phyloP scores from a whole-genome alignment of 352 stramenopile genomes.

The Phytophthora citricola region DNA sequence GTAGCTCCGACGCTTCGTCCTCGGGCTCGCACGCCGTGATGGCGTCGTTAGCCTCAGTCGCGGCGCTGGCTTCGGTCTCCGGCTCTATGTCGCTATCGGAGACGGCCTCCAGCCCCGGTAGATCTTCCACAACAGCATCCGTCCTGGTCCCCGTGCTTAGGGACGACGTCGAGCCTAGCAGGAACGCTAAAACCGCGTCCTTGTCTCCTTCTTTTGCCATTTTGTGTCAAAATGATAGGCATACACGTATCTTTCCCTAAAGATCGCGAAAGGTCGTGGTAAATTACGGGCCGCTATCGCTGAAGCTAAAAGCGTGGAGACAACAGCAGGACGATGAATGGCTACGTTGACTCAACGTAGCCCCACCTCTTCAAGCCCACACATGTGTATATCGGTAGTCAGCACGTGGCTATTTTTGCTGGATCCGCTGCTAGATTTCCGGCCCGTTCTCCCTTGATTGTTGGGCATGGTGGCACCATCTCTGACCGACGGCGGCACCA shows the following conservation, averaged over 20 bases:
- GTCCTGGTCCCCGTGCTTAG: neutral
- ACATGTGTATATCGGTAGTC: constrained; percentile 14
- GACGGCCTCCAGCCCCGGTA: constrained; percentile 25
- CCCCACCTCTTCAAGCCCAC: neutral
- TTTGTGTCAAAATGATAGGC: constrained; percentile 15
- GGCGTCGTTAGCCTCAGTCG: neutral
- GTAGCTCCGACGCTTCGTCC: constrained; percentile 2
- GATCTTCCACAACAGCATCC: constrained; percentile 1
- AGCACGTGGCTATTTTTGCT: constrained; percentile 2
- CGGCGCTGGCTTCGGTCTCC: constrained; percentile 1
- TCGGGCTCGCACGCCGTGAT: constrained; percentile 15
- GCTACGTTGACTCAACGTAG: too few species aligned
- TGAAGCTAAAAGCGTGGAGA: neutral
- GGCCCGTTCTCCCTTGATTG: constrained; percentile 24
- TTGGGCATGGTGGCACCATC: constrained; percentile 14
- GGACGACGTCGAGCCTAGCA: constrained; percentile 16
- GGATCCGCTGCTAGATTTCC: constrained; percentile 17
- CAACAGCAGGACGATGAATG: too few species aligned
- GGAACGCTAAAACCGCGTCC: constrained; percentile 30
- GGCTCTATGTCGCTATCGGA: constrained; percentile 12
- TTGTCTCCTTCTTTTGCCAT: constrained; percentile 7
- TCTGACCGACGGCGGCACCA: neutral
- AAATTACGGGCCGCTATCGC: neutral
- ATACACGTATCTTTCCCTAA: constrained; percentile 24
- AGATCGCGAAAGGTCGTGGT: constrained; percentile 17